Conservation (phyloP, 106 monocot genomes). For the Xerophyta viscosa region DNA sequence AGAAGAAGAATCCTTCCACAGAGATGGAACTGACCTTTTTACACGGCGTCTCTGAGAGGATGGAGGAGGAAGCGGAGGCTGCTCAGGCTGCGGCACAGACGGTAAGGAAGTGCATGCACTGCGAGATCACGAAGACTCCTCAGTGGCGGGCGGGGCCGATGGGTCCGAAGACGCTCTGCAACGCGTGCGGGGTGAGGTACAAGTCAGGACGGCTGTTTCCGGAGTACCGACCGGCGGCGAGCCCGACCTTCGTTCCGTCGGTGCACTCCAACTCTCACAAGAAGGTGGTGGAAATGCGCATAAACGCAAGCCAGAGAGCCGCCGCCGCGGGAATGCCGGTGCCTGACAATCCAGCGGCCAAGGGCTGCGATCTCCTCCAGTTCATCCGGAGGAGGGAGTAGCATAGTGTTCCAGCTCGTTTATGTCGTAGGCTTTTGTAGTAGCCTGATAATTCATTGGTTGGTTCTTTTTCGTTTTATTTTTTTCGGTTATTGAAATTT, state of each 20-base stretch:
- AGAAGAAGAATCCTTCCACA: slow-evolving; percentile 18
- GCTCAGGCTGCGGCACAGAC: not conserved
- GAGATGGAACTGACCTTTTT: not conserved
- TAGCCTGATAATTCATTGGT: too few species aligned
- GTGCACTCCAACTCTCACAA: slow-evolving; percentile 89
- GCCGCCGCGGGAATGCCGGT: not conserved
- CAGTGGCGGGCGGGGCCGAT: slow-evolving; percentile 78
- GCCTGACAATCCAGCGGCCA: slow-evolving; percentile 11
- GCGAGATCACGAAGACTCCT: slow-evolving; percentile 64
- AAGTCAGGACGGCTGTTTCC: slow-evolving; percentile 79
- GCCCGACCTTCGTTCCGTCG: slow-evolving; percentile 69
- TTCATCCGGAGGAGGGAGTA: slow-evolving; percentile 39
- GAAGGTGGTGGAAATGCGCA: slow-evolving; percentile 91
- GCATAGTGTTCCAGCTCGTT: too few species aligned
- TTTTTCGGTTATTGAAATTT: too few species aligned
- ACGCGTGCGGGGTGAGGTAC: slow-evolving; percentile 76
- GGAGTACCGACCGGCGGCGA: slow-evolving; percentile 81
- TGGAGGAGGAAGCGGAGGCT: not conserved
- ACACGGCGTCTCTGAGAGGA: slow-evolving; percentile 1
- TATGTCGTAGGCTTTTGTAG: too few species aligned
- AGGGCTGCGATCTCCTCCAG: slow-evolving; percentile 53
- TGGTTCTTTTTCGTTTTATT: too few species aligned
- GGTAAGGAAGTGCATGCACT: slow-evolving; percentile 70
- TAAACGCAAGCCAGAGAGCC: slow-evolving; percentile 17
- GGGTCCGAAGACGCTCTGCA: slow-evolving; percentile 84